Evolutionary conservation across 2,329 filamentous ascomycete genomes (phyloP).

Genomic region (Periconia sp.): DNA sequence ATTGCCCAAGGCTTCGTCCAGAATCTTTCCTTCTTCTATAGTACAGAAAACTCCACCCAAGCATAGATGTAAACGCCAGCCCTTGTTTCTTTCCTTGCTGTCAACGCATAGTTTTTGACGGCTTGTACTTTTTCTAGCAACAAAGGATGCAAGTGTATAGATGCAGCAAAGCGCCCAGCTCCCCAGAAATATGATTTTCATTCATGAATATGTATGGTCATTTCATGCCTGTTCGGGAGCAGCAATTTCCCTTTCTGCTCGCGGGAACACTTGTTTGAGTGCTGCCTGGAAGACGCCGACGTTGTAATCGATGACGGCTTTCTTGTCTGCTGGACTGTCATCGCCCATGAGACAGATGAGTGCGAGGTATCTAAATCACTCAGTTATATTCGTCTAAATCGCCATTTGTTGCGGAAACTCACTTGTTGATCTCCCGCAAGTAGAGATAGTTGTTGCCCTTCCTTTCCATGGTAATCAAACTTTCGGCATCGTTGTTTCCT

Average conservation of each 20-base stretch:
- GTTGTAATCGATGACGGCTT: slow-evolving; percentile 84
- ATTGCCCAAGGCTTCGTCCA: not conserved
- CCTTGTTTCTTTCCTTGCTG: not conserved
- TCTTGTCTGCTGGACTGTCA: slow-evolving; percentile 76
- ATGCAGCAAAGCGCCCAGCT: not conserved
- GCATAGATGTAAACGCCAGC: not conserved
- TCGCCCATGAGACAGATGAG: slow-evolving; percentile 87
- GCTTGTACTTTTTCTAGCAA: not conserved
- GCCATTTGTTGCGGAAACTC: slow-evolving; percentile 23
- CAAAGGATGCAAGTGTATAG: not conserved
- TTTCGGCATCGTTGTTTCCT: slow-evolving; percentile 59
- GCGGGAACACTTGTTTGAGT: slow-evolving; percentile 72
- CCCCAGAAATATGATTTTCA: no score
- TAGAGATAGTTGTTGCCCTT: slow-evolving; percentile 63
- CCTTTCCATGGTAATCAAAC: slow-evolving; percentile 63
- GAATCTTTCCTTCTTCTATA: not conserved
- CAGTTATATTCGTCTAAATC: slow-evolving; percentile 1
- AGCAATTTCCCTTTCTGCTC: slow-evolving; percentile 36
- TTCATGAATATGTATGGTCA: not conserved
- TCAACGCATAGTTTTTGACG: not conserved
- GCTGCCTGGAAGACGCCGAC: slow-evolving; percentile 80
- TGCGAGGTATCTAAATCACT: slow-evolving; percentile 66
- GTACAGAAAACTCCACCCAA: not conserved
- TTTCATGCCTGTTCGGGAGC: not conserved
- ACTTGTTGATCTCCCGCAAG: slow-evolving; percentile 68